Evolutionary conservation across 2,329 filamentous ascomycete genomes (phyloP).

Genomic region (Trichoderma koningiopsis): DNA sequence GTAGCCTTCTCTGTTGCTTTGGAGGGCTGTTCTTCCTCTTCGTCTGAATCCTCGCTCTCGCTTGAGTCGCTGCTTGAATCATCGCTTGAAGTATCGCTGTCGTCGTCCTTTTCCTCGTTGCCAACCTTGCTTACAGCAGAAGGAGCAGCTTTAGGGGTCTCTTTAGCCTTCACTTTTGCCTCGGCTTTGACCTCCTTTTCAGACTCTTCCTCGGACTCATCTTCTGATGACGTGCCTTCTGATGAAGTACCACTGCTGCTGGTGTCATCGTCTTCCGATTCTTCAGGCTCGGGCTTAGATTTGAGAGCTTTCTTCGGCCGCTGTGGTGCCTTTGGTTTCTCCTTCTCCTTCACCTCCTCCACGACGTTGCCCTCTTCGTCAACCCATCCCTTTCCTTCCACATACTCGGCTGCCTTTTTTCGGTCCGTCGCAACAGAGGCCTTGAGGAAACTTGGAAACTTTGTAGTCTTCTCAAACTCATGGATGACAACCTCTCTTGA

Average conservation of each 20-base stretch:
- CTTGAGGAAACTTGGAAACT: constrained; percentile 81
- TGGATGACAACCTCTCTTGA: constrained; percentile 69
- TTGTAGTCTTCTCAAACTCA: constrained; percentile 84
- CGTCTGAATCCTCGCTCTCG: constrained; percentile 28
- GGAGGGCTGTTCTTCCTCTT: constrained; percentile 17
- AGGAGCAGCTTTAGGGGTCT: constrained; percentile 22
- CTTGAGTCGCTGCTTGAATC: background rate
- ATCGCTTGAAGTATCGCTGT: constrained; percentile 11
- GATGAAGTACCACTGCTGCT: constrained; percentile 46
- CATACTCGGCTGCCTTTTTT: constrained; percentile 59
- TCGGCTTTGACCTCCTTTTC: constrained; percentile 13
- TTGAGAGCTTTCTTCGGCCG: constrained; percentile 31
- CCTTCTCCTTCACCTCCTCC: constrained; percentile 55
- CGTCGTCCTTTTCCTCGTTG: background rate
- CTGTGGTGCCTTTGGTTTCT: constrained; percentile 20
- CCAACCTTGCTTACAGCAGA: constrained; percentile 17
- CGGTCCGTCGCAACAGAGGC: constrained; percentile 40
- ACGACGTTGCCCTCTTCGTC: constrained; percentile 76
- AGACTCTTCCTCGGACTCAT: constrained; percentile 5
- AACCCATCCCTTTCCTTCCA: constrained; percentile 88
- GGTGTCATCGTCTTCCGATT: constrained; percentile 41
- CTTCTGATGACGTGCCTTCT: constrained; percentile 34
- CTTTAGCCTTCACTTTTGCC: constrained; percentile 30
- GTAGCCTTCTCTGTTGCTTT: constrained; percentile 29
- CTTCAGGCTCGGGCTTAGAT: constrained; percentile 28